Conservation (phyloP, 163 green algal species). For the Smithsoniella earleae region DNA sequence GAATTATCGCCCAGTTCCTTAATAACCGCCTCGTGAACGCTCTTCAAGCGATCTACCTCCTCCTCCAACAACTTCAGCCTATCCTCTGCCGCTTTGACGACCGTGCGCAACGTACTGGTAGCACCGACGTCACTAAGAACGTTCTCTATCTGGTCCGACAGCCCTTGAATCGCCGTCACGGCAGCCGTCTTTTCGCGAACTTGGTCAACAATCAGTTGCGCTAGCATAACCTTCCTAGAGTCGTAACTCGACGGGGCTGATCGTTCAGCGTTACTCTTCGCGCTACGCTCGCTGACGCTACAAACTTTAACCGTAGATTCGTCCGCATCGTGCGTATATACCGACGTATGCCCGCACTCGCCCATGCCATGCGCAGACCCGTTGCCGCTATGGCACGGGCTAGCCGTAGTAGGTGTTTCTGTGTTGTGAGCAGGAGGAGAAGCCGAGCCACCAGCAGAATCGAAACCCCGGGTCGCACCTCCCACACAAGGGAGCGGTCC, state of each 20-base stretch:
- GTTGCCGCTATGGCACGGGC: no score
- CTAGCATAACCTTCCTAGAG: constrained; percentile 28
- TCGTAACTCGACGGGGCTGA: not conserved
- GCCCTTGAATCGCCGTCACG: not conserved
- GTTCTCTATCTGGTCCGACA: constrained; percentile 26
- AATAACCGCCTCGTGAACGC: not conserved
- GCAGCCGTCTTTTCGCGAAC: constrained; percentile 27
- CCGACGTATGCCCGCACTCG: no score
- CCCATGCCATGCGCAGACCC: no score
- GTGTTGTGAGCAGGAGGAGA: no score
- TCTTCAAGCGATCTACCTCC: not conserved
- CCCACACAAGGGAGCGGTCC: no score
- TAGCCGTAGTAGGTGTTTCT: no score
- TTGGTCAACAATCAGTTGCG: constrained; percentile 21
- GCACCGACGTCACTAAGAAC: not conserved
- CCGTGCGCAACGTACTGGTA: not conserved
- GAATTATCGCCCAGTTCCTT: constrained; percentile 6
- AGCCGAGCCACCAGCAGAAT: no score
- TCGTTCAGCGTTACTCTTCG: not conserved
- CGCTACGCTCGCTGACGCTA: no score
- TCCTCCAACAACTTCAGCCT: constrained; percentile 13
- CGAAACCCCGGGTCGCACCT: no score
- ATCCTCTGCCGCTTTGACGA: not conserved
- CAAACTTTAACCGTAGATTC: no score
- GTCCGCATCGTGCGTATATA: no score